Percentiles rank a stretch among this genome's conserved stretches.
These are phyloP conservation scores for Naumovozyma dairenensis DNA, from an alignment of 805 yeast species.

Conservation along the genomic window DNA sequence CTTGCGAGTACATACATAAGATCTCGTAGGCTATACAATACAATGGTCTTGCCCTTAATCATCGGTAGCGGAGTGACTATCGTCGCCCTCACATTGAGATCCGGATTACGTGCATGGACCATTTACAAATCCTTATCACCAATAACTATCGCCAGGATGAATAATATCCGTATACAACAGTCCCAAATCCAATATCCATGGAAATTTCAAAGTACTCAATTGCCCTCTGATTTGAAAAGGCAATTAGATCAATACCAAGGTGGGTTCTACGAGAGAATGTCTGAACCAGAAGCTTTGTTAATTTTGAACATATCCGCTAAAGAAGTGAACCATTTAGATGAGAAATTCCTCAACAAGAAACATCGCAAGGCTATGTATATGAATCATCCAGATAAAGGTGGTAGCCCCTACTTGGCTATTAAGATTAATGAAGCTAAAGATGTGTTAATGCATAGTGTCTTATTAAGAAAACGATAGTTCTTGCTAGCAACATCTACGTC, in stretches of 20 bases:
- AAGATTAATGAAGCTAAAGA: conserved; percentile 91
- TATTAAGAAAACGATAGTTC: conserved; percentile 6
- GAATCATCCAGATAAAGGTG: conserved; percentile 93
- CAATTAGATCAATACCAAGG: conserved; percentile 38
- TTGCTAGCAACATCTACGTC: too few species aligned
- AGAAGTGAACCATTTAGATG: conserved; percentile 42
- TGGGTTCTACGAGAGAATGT: conserved; percentile 55
- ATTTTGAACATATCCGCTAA: conserved; percentile 50
- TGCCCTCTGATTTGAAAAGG: conserved; percentile 8
- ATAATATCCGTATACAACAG: conserved; percentile 14
- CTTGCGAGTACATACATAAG: too few species aligned
- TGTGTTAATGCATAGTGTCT: conserved; percentile 34
- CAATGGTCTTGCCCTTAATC: conserved; percentile 27
- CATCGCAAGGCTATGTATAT: conserved; percentile 79
- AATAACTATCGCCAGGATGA: conserved; percentile 21
- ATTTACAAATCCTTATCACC: conserved; percentile 22
- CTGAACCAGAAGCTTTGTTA: conserved; percentile 59
- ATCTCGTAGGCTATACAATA: too few species aligned
- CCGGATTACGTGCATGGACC: conserved; percentile 27
- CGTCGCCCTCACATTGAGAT: conserved; percentile 18
- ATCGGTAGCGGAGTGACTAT: conserved; percentile 24
- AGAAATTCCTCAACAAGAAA: conserved; percentile 54
- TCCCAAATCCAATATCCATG: conserved; percentile 7
- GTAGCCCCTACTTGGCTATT: conserved; percentile 79
- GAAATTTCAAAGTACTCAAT: conserved; percentile 10